Conservation (phyloP, 352 stramenopile genomes). For the Thalassiosira oceanica region DNA sequence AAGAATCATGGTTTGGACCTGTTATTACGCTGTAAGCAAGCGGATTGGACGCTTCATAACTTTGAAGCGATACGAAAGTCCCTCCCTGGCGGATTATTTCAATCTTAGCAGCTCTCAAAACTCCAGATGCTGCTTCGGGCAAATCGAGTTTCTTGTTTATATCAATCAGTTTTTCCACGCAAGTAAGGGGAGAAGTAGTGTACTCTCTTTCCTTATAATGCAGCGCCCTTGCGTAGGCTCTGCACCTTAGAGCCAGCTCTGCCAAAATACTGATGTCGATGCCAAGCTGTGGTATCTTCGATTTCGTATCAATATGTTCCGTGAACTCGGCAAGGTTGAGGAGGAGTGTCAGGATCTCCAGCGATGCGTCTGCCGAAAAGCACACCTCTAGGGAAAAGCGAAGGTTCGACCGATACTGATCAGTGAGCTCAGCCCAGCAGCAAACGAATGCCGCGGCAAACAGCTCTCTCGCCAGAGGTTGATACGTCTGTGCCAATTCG, state of each 20-base stretch:
- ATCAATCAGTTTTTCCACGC: constrained; percentile 96
- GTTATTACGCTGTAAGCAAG: constrained; percentile 79
- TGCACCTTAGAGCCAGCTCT: constrained; percentile 94
- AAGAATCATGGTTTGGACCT: too few relatives aligned
- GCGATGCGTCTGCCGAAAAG: constrained; percentile 88
- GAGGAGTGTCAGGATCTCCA: constrained; percentile 95
- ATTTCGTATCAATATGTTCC: constrained; percentile 87
- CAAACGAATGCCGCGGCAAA: constrained; percentile 98
- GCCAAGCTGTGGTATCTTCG: constrained; percentile 91
- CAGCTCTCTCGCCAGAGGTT: constrained; percentile 92
- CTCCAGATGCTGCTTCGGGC: constrained; percentile 93
- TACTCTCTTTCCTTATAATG: constrained; percentile 98
- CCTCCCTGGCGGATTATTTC: constrained; percentile 50
- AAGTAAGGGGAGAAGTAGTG: constrained; percentile 78
- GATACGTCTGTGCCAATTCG: constrained; percentile 93
- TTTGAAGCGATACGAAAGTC: constrained; percentile 28
- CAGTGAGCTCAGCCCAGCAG: constrained; percentile 96
- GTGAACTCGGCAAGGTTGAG: constrained; percentile 99
- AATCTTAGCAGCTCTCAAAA: constrained; percentile 89
- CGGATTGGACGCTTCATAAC: constrained; percentile 46
- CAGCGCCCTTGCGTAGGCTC: constrained; percentile 96
- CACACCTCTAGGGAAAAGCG: constrained; percentile 91
- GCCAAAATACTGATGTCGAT: constrained; percentile 95
- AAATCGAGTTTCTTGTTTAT: constrained; percentile 98
- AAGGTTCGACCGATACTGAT: constrained; percentile 91